Evolutionary conservation across 257 asterid genomes (phyloP).

Genomic region (Lycium barbarum): DNA sequence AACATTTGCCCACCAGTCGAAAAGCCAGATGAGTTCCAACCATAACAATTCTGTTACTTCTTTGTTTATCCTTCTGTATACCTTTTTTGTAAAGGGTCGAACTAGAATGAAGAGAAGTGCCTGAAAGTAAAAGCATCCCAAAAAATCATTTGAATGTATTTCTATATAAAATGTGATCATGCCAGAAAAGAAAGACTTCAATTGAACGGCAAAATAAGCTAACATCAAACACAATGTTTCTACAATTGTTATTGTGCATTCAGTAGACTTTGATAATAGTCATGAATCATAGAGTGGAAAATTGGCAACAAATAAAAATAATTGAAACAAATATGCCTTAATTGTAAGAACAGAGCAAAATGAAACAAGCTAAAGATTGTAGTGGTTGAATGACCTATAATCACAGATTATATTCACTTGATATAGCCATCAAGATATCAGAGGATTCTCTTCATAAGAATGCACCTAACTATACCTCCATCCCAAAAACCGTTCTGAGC

Average conservation of each 20-base stretch:
- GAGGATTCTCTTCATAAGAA: background rate
- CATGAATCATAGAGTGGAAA: background rate
- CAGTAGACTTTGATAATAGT: background rate
- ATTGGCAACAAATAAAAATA: background rate
- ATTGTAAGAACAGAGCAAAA: background rate
- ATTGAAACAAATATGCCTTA: background rate
- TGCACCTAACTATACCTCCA: background rate
- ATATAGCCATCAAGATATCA: background rate
- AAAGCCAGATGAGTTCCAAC: constrained; percentile 84
- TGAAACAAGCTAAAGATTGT: constrained; percentile 1
- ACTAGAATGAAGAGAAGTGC: constrained; percentile 62
- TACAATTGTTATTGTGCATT: constrained; percentile 7
- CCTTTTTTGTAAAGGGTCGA: constrained; percentile 67
- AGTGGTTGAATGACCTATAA: background rate
- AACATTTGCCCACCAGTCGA: constrained; percentile 95
- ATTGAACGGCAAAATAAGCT: background rate
- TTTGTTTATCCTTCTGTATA: constrained; percentile 71
- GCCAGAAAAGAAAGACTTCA: constrained; percentile 11
- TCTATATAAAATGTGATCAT: background rate
- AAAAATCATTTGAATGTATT: constrained; percentile 5
- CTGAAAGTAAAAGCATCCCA: constrained; percentile 47
- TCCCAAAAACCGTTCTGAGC: background rate
- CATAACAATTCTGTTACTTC: constrained; percentile 67
- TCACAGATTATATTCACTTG: background rate
- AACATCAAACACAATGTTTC: background rate